Percentiles rank a stretch among this genome's conserved stretches.
Evolutionary conservation across 192 early-diverging fungal genomes (phyloP).

Genomic region (Backusella sp.): DNA sequence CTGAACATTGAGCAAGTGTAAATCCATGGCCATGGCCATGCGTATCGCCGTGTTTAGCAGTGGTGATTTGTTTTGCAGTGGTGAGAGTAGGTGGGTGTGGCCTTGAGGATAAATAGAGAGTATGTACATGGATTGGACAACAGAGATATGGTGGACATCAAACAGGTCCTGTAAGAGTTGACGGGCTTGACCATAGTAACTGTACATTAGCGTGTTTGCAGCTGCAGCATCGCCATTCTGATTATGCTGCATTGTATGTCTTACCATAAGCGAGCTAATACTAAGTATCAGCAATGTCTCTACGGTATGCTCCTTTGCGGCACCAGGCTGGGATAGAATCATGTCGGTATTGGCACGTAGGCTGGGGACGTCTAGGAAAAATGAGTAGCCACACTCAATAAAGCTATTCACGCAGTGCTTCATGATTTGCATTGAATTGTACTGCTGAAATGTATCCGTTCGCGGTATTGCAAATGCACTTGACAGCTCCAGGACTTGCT

Average conservation of each 20-base stretch:
- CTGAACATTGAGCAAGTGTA: slow-evolving; percentile 19
- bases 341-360: slow-evolving; percentile 2
- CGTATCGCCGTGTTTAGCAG: slow-evolving; percentile 10
- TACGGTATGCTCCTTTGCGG: slow-evolving; percentile 13
- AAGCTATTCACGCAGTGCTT: slow-evolving; percentile 31
- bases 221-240: background rate
- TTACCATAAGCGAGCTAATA: slow-evolving; percentile 28
- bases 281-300: slow-evolving; percentile 21
- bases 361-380: slow-evolving; percentile 16
- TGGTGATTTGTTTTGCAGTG: background rate
- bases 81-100: slow-evolving; percentile 12
- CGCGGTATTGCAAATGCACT: slow-evolving; percentile 3
- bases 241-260: slow-evolving; percentile 23
- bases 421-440: slow-evolving; percentile 26
- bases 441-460: slow-evolving; percentile 8
- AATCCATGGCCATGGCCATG: slow-evolving; percentile 15
- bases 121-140: slow-evolving; percentile 29
- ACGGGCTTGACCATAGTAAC: slow-evolving; percentile 24
- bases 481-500: background rate
- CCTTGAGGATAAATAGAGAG: slow-evolving; percentile 25
- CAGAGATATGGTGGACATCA: slow-evolving; percentile 22
- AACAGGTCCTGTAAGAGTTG: slow-evolving; percentile 29
- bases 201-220: slow-evolving; percentile 8
- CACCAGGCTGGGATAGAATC: background rate
- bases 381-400: slow-evolving; percentile 20